These are phyloP conservation scores for Scutellaria galericulata DNA, from an alignment of 257 asterid genomes.

Conservation along the genomic window DNA sequence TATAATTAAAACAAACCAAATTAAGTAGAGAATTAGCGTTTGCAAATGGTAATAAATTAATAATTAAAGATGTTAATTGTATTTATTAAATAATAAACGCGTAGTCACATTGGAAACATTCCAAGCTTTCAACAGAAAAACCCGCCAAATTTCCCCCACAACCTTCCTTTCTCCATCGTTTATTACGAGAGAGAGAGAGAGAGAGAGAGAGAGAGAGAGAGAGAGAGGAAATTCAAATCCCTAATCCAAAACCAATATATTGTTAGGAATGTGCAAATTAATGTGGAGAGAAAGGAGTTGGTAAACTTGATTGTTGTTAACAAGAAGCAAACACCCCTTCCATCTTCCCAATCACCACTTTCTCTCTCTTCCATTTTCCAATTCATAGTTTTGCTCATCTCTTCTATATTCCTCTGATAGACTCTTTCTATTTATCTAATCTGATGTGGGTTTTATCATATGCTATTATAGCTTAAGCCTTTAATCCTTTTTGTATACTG, in stretches of 20 bases:
- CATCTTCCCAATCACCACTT: too few species aligned
- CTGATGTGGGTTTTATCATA: too few species aligned
- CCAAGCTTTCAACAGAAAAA: conserved; percentile 26
- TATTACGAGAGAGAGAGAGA: conserved; percentile 9
- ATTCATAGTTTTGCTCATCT: too few species aligned
- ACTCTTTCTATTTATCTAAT: too few species aligned
- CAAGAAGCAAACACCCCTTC: too few species aligned
- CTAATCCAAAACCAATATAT: not conserved
- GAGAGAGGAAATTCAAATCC: conserved; percentile 8
- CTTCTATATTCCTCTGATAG: too few species aligned
- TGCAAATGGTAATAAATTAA: too few species aligned
- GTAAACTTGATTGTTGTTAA: not conserved
- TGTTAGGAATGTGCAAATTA: not conserved
- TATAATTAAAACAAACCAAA: too few species aligned
- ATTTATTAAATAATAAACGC: conserved; percentile 29
- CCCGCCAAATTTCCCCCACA: conserved; percentile 15
- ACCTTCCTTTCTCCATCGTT: not conserved
- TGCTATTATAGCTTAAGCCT: too few species aligned
- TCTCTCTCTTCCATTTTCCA: too few species aligned
- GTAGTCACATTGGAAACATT: conserved; percentile 24
- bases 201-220: not conserved
- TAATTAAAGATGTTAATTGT: conserved; percentile 1
- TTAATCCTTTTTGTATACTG: too few species aligned
- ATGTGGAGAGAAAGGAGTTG: not conserved
- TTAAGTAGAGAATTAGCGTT: too few species aligned